Evolutionary conservation across 805 yeast species (phyloP).

Genomic region (Starmera pachycereana): DNA sequence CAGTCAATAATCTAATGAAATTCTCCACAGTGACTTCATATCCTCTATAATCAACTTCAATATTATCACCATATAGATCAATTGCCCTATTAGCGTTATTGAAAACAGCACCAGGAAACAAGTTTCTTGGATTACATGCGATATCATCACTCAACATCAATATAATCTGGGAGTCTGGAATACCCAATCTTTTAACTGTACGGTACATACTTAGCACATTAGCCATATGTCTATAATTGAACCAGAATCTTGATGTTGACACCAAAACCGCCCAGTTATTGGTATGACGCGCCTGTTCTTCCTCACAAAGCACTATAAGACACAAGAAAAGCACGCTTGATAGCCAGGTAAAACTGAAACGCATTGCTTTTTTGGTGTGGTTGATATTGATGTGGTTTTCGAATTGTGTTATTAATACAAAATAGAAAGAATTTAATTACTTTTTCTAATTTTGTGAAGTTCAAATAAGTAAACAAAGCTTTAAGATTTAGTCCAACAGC

Average conservation of each 20-base stretch:
- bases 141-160: conserved; percentile 95
- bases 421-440: no score
- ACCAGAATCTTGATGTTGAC: conserved; percentile 96
- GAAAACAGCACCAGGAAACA: conserved; percentile 93
- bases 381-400: no score
- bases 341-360: no score
- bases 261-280: conserved; percentile 80
- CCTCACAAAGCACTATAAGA: no score
- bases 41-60: conserved; percentile 95
- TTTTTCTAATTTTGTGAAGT: no score
- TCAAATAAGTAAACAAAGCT: no score
- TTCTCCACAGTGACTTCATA: conserved; percentile 98
- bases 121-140: conserved; percentile 92
- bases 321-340: no score
- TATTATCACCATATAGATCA: conserved; percentile 87
- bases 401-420: no score
- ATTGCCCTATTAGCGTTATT: conserved; percentile 87
- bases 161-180: conserved; percentile 95
- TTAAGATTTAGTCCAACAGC: no score
- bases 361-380: no score
- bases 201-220: conserved; percentile 90
- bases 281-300: conserved; percentile 30
- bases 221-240: conserved; percentile 96
- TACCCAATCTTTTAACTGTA: conserved; percentile 91
- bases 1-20: conserved; percentile 84